Base-by-base conservation (phyloP, 1,284 basidiomycete species). In the Cutaneotrichosporon sp. region DNA sequence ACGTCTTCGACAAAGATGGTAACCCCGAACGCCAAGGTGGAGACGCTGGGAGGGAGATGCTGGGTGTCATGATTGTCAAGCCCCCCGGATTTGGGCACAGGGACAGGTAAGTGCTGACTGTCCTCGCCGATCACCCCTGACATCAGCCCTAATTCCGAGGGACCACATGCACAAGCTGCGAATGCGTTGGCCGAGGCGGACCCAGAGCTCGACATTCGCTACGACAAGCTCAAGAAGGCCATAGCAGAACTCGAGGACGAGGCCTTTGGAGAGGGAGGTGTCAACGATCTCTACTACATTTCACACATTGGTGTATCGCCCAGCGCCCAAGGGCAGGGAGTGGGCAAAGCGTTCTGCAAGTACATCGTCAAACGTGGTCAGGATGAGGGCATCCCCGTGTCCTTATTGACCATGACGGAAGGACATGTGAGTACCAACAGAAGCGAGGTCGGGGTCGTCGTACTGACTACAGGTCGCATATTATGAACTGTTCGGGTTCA, bases 401-500 rank as follows among this genome's bases (percentile, higher is more conserved):
- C 53, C 12, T 27, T 55, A 27, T 17, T 55, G 26, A 55, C 53
- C 3, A 47, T 55, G 45, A 51, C 49, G 16, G 37, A 33, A 38
- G 35, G 49, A 4, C 49, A 46, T 39, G 49, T 51, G 42, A 50
- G 49, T 50, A 20, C 11, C 2, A 5, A 19, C 7, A 19, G n/a
- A 8, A 38, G 35, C 19, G 24, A 22, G 35, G 19, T n/a, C 10
- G 19, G 20, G 14, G 17, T 10, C 7, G 19, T 10, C 6, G 7
- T 9, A 11, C 35, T 38, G 35, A 38, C 35, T 17, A 20, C 47
- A 49, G 47, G 47, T 33, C 29, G 29, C 17, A 19, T 50, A 50
- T 41, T 50, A 50, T 17, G 32, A 50, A 32, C 31, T 17, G 16
- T 50, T 50, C 14, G 48, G 48, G n/a, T 50, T 50, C 39, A 34